Percentiles rank a stretch among this genome's conserved stretches.
Conservation (phyloP, 306 rosid species). For the Acmispon strigosus region DNA sequence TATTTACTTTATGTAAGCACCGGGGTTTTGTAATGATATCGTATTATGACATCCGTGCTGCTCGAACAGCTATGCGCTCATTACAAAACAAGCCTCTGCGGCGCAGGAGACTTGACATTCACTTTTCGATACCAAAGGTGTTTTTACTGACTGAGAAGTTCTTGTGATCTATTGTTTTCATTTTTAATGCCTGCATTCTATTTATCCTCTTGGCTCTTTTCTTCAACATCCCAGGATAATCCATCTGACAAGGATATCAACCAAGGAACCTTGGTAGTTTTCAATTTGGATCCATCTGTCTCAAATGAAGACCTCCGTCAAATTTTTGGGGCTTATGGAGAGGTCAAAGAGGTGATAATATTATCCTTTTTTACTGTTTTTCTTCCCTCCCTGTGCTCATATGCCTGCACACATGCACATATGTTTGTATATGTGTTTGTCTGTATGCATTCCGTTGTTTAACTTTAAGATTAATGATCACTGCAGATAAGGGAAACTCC, state of each 20-base stretch:
- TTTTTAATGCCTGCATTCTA: slow-evolving; percentile 1
- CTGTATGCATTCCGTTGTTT: neutral
- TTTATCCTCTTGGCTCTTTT: slow-evolving; percentile 1
- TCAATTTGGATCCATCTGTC: slow-evolving; percentile 94
- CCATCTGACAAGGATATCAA: slow-evolving; percentile 98
- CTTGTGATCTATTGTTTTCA: neutral
- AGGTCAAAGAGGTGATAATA: slow-evolving; percentile 89
- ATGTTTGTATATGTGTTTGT: neutral
- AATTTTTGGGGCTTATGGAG: slow-evolving; percentile 96
- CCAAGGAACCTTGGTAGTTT: slow-evolving; percentile 95
- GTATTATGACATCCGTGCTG: slow-evolving; percentile 93
- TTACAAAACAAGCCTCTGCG: slow-evolving; percentile 91
- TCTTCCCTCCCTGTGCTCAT: neutral
- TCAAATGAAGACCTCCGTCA: slow-evolving; percentile 94
- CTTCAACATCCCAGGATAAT: slow-evolving; percentile 56
- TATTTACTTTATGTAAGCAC: slow-evolving; percentile 98
- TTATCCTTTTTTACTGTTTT: neutral
- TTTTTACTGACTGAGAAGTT: slow-evolving; percentile 5
- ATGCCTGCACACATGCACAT: too few species aligned
- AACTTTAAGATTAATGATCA: neutral
- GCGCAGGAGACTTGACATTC: slow-evolving; percentile 96
- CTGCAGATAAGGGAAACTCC: slow-evolving; percentile 98
- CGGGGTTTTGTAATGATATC: slow-evolving; percentile 99
- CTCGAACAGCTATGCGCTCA: slow-evolving; percentile 95
- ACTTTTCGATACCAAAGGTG: slow-evolving; percentile 96